phyloP scores from a whole-genome alignment of 176 grass and related monocot species.

The Puya raimondii region DNA sequence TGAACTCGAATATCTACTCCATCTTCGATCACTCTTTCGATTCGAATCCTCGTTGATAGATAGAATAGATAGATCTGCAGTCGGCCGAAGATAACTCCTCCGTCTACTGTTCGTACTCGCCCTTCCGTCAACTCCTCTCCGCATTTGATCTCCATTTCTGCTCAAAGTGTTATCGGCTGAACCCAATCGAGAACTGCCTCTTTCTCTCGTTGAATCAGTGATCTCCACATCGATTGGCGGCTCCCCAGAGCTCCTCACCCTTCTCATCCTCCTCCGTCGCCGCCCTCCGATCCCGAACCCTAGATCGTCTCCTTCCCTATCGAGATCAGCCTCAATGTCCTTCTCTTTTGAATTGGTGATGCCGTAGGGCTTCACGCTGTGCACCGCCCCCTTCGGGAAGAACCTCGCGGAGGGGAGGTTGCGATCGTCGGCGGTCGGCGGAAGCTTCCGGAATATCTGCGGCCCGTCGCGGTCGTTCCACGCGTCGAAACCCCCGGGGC shows the following conservation, averaged over 20 bases:
- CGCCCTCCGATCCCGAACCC: conserved; percentile 29
- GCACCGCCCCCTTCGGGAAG: conserved; percentile 72
- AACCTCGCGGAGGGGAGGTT: conserved; percentile 49
- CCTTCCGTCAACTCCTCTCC: background rate
- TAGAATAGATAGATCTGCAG: background rate
- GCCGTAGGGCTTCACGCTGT: conserved; percentile 57
- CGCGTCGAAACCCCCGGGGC: conserved; percentile 76
- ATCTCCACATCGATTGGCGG: background rate
- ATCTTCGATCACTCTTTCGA: too few species aligned
- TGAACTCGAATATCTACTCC: too few species aligned
- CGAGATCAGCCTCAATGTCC: background rate
- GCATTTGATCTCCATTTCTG: background rate
- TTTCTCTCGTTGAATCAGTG: background rate
- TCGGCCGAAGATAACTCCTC: background rate
- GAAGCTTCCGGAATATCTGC: conserved; percentile 37
- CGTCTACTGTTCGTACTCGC: background rate
- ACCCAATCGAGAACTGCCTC: background rate
- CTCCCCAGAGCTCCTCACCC: conserved; percentile 15
- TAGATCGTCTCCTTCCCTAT: conserved; percentile 5
- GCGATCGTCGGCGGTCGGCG: conserved; percentile 15
- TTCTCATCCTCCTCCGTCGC: conserved; percentile 9
- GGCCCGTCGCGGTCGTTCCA: conserved; percentile 93
- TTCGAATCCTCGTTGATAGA: too few species aligned
- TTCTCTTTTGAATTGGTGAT: background rate
- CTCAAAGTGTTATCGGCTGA: conserved; percentile 20